Evolutionary conservation across 169 alveolate species (phyloP).

Genomic region (Plasmodium cynomolgi): DNA sequence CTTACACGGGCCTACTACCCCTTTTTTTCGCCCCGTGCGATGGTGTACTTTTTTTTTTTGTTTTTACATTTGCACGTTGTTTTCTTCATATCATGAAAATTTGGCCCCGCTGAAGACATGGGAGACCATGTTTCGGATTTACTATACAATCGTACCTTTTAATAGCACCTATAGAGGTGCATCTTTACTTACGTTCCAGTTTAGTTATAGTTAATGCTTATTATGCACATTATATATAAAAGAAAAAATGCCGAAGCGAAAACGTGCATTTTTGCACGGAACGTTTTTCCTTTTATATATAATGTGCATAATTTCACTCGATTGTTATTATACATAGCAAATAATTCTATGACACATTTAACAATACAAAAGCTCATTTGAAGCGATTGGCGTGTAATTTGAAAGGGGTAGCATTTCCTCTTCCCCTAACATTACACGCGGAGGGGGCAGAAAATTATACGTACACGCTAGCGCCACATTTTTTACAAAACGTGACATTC

Average conservation of each 20-base stretch:
- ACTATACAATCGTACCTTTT: not conserved
- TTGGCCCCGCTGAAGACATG: not conserved
- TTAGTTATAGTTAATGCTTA: not conserved
- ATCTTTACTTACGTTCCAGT: not conserved
- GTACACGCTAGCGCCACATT: not conserved
- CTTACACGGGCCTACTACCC: not conserved
- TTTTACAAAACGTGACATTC: not conserved
- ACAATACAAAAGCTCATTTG: not conserved
- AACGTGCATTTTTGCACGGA: not conserved
- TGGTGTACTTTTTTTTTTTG: not conserved
- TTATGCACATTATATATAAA: not conserved
- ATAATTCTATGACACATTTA: slow-evolving; percentile 1
- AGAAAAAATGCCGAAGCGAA: not conserved
- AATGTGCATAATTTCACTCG: not conserved
- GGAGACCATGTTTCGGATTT: not conserved
- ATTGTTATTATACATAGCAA: not conserved
- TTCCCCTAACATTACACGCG: not conserved
- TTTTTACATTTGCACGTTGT: not conserved
- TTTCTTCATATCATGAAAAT: not conserved
- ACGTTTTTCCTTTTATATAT: not conserved
- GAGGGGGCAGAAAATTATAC: not conserved
- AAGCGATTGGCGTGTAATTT: not conserved
- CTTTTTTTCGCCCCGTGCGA: not conserved
- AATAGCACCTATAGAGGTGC: not conserved
- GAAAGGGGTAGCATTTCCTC: not conserved